Conservation (phyloP, 2,329 filamentous ascomycete genomes). For the Rachicladosporium sp. region DNA sequence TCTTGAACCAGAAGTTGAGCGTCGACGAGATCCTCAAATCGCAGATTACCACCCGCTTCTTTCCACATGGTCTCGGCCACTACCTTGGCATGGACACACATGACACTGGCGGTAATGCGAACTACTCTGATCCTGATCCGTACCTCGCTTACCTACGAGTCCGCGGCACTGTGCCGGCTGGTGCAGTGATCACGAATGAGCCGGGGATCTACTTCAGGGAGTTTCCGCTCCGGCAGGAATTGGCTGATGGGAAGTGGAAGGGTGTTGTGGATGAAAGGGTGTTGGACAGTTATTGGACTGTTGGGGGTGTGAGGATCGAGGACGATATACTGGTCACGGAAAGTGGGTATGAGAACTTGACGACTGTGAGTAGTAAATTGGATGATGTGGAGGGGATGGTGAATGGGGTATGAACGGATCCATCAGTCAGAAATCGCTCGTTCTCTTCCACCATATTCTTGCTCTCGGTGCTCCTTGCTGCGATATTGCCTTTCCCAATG, state of each 20-base stretch:
- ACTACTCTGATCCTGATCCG: conserved; percentile 56
- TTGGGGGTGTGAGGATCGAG: conserved; percentile 88
- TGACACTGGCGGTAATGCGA: conserved; percentile 36
- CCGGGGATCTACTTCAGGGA: conserved; percentile 74
- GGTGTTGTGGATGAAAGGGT: conserved; percentile 54
- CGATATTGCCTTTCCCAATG: too few relatives aligned
- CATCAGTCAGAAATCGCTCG: too few relatives aligned
- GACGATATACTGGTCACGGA: conserved; percentile 72
- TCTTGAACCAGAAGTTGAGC: conserved; percentile 37
- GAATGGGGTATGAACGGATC: not conserved
- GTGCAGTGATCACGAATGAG: conserved; percentile 85
- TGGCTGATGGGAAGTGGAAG: conserved; percentile 48
- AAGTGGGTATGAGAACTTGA: conserved; percentile 71
- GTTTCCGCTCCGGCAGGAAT: conserved; percentile 59
- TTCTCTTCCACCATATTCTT: too few relatives aligned
- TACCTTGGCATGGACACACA: conserved; percentile 43
- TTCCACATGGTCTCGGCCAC: conserved; percentile 40
- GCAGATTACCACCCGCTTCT: conserved; percentile 36
- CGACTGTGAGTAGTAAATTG: conserved; percentile 56
- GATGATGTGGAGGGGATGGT: conserved; percentile 14
- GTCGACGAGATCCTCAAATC: conserved; percentile 33
- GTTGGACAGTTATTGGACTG: conserved; percentile 57
- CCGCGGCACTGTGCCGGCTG: conserved; percentile 35
- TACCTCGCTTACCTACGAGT: conserved; percentile 83
- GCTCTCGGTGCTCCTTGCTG: too few relatives aligned